Evolutionary conservation across 805 yeast species (phyloP), one percentile per base, ranked within the genome.

Genomic region (Millerago galiae): DNA sequence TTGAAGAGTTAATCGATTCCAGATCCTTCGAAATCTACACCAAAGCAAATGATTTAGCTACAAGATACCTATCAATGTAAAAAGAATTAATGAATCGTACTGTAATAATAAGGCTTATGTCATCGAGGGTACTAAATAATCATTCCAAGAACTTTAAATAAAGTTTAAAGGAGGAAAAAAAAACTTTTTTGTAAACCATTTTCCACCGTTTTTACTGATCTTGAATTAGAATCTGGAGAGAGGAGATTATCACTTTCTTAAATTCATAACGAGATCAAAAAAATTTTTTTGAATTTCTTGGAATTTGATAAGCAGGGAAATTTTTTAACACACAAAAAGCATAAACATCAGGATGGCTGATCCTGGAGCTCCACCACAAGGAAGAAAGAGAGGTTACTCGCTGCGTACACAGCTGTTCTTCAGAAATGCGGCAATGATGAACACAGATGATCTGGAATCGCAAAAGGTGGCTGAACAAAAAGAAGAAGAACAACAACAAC

Each of bases 391-490:
- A 52, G 89, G 89, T 0, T 76, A 79, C 46, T 79, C 86, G 8
- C 60, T 83, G 43, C 67, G 90, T 46, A 69, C 84, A 0, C 88
- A 83, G 62, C 66, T 83, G 38, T 72, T 82, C 62, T 76, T 70
- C 55, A 76, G 70, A 42, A 49, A 64, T 38, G 47, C 45, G 42
- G 25, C 37, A 3, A 9, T 45, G 10, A 14, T 18, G 10, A 40
- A 34, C 31, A 18, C 27, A 18, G 33, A 38, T 16, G 44, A 37
- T 16, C 30, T 48, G 8, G 42, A 48, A 29, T 44, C 61, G 10
- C 65, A 64, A 28, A 30, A 14, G 5, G 34, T 9, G 5, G 13
- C 11, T 8, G 12, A 10, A 10, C 66, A 66, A 15, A 69, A 66
- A 47, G 47, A 65, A 47, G 47, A 65, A 43, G 45, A 47, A 29